phyloP scores from a whole-genome alignment of 495 filamentous ascomycete genomes.

The Aspergillus heteromorphus region DNA sequence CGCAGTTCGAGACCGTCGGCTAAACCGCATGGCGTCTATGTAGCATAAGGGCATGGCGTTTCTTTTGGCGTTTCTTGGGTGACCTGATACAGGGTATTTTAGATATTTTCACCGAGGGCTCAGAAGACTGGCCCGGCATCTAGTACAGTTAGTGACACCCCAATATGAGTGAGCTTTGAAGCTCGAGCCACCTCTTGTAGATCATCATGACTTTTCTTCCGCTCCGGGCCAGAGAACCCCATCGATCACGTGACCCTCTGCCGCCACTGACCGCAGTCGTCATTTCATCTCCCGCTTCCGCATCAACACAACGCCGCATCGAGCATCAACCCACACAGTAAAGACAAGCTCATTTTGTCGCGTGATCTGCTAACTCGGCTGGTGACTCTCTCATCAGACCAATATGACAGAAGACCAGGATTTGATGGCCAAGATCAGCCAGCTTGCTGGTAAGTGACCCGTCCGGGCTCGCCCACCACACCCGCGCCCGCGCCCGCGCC shows the following conservation, averaged over 20 bases:
- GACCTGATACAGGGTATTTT: slow-evolving; percentile 8
- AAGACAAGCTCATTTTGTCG: slow-evolving; percentile 1
- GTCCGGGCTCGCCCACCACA: background rate
- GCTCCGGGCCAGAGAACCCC: background rate
- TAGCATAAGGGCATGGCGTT: slow-evolving; percentile 28
- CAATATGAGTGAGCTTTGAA: background rate
- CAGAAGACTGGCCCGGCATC: background rate
- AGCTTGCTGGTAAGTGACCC: slow-evolving; percentile 60
- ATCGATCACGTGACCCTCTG: background rate
- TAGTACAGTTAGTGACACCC: background rate
- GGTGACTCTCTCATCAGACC: background rate
- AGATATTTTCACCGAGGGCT: slow-evolving; percentile 1
- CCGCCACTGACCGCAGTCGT: background rate
- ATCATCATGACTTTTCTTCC: too few species aligned
- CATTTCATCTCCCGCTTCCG: background rate
- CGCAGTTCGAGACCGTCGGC: slow-evolving; percentile 71
- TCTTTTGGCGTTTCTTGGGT: slow-evolving; percentile 8
- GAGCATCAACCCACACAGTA: background rate
- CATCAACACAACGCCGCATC: background rate
- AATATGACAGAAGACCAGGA: slow-evolving; percentile 71
- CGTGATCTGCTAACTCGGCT: slow-evolving; percentile 2
- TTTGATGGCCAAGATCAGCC: slow-evolving; percentile 68
- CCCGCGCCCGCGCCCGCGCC: slow-evolving; percentile 11
- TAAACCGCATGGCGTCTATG: slow-evolving; percentile 13
- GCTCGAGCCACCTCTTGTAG: background rate